Base-by-base conservation (phyloP, 805 yeast species). In the Zygosaccharomyces siamensis region DNA sequence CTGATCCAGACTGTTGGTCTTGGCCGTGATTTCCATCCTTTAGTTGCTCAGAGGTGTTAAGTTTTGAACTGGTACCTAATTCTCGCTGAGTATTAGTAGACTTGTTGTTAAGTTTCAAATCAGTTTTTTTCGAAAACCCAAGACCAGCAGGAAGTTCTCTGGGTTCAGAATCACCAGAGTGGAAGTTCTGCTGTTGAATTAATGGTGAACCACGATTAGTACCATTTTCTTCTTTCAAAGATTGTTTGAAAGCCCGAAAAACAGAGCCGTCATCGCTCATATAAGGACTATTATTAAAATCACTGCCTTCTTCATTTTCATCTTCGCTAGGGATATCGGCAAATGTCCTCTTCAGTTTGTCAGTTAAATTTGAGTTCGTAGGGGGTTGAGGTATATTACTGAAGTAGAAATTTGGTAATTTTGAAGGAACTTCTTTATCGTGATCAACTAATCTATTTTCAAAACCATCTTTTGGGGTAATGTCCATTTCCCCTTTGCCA, bases 231-330 rank as follows among this genome's bases (percentile, higher is more conserved):
- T 43, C 46, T 35, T 38, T 51, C 46, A 46, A 45, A 3, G 51
- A 46, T 43, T 61, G 49, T 42, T 52, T 59, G 46, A 61, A 44
- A 3, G 60, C 59, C 23, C 56, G 46, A 32, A 57, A 61, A 1
- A 60, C 54, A 11, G 54, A 51, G 14, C 55, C 56, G 7, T 57
- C 62, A 35, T 58, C 63, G 20, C 51, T 48, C 41, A 46, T 20
- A 27, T 50, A 46, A 10, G 51, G 49, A 16, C 46, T 45, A 23
- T 45, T 46, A 31, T 48, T 51, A 6, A 42, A 18, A 28, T 48
- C 49, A 26, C 48, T 45, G 43, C 38, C 40, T 5, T 51, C 58
- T 20, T 55, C 55, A 23, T 44, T 51, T n/a, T 50, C 49, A 5
- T 55, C 57, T 5, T 50, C 56, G 16, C 44, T 47, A 14, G 54